A percentile compares a stretch with the other conserved stretches of the same genome.
Evolutionary conservation across 345 rosid species (phyloP).

Genomic region (Citrus sp.): DNA sequence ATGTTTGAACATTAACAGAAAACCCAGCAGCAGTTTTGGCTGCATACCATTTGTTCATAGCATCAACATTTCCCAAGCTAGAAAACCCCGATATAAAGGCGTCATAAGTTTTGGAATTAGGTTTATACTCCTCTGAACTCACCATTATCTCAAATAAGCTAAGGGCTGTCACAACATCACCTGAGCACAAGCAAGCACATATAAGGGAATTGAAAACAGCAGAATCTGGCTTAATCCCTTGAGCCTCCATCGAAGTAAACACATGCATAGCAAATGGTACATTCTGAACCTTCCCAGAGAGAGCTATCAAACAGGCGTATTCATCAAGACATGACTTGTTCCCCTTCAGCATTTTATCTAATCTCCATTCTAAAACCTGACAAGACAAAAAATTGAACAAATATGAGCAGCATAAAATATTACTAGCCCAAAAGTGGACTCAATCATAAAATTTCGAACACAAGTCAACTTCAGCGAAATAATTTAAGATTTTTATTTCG

Average conservation of each 20-base stretch:
- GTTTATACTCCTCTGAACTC: conserved; percentile 23
- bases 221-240: conserved; percentile 30
- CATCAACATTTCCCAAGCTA: conserved; percentile 20
- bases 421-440: background rate
- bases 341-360: conserved; percentile 31
- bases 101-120: conserved; percentile 32
- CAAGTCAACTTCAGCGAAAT: background rate
- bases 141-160: conserved; percentile 42
- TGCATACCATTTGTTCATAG: conserved; percentile 27
- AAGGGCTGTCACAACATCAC: conserved; percentile 23
- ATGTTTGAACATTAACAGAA: conserved; percentile 23
- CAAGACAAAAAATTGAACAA: background rate
- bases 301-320: conserved; percentile 31
- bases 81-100: conserved; percentile 32
- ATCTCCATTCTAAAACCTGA: conserved; percentile 44
- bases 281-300: conserved; percentile 33
- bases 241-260: conserved; percentile 38
- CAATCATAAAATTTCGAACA: background rate
- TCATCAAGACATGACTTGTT: conserved; percentile 13
- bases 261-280: conserved; percentile 27
- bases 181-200: conserved; percentile 22
- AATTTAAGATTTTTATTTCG: background rate
- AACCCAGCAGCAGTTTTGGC: conserved; percentile 35
- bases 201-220: conserved; percentile 34
- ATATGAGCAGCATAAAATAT: background rate